Conservation (phyloP, 495 filamentous ascomycete genomes). For the Penicillium bialowiezense region DNA sequence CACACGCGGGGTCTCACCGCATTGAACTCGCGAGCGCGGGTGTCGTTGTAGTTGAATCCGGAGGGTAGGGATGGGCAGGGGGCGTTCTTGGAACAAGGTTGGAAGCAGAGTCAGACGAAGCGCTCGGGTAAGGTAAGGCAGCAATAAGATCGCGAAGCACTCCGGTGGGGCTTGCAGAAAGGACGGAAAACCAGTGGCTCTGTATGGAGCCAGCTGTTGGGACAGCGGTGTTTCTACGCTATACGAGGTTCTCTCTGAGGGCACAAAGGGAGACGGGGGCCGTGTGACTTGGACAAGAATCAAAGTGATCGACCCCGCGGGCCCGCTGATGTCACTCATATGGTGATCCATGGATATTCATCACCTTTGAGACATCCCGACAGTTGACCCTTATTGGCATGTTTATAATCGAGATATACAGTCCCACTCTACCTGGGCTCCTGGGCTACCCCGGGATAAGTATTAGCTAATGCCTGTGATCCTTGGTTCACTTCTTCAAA, state of each 20-base stretch:
- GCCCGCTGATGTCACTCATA: slow-evolving; percentile 22
- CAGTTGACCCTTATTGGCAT: no score
- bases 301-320: slow-evolving; percentile 17
- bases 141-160: not conserved
- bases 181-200: not conserved
- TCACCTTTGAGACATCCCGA: no score
- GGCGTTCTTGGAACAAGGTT: not conserved
- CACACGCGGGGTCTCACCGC: slow-evolving; percentile 1
- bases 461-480: not conserved
- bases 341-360: no score
- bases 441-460: not conserved
- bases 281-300: slow-evolving; percentile 5
- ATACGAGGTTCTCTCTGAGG: no score
- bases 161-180: not conserved
- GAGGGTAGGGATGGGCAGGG: no score
- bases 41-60: no score
- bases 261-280: not conserved
- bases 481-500: slow-evolving; percentile 1
- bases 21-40: no score
- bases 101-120: not conserved
- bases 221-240: not conserved
- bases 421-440: no score
- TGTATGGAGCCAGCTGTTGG: not conserved
- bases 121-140: not conserved
- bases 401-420: no score